Base-by-base conservation (phyloP, 140 eudicot genomes). In the Bidens hawaiensis region DNA sequence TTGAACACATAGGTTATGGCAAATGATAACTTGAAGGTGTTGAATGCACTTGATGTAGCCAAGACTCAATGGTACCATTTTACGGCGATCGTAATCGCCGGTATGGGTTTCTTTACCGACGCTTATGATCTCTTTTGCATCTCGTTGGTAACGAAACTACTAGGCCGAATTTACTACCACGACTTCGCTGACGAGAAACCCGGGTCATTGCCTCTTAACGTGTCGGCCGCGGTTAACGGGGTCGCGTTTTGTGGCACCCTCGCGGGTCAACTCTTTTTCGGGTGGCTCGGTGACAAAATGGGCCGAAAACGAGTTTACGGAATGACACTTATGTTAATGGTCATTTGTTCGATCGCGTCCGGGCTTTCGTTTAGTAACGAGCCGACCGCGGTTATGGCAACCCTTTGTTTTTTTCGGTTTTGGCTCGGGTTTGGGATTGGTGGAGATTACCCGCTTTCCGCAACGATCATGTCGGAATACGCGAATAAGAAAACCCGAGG, bases 211-310 rank as follows among this genome's bases (percentile, higher is more conserved):
- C 95, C 95, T 10, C 95, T 93, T 0, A 75, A 69, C 2, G 85
- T 83, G 40, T 54, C 88, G 0, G 79, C 93, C 0, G 83, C 96
- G 0, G 93, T 87, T 41, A 87, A 78, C 23, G 96, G 96, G 1
- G 96, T 83, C 6, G 96, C 93, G 27, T 76, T 87, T 19, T 62
- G 73, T 22, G 91, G 95, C 6, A 87, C 95, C 12, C 88, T 87
- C 6, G 42, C 80, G 1, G 90, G 95, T 3, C 95, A 86, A 57
- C 83, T 86, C 26, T 86, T 86, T 48, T 87, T 87, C 61, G 93
- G 95, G 9, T 87, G 95, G 95, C 93, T 87, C 7, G 95, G 95
- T 6, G 91, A 87, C 50, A 80, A 81, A 47, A 64, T 87, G 78
- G 95, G 95, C 30, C 40, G 95, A 13, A 87, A 87, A 65, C 70